Conservation (phyloP, 139 green algal species). For the Chlorella sp. region DNA sequence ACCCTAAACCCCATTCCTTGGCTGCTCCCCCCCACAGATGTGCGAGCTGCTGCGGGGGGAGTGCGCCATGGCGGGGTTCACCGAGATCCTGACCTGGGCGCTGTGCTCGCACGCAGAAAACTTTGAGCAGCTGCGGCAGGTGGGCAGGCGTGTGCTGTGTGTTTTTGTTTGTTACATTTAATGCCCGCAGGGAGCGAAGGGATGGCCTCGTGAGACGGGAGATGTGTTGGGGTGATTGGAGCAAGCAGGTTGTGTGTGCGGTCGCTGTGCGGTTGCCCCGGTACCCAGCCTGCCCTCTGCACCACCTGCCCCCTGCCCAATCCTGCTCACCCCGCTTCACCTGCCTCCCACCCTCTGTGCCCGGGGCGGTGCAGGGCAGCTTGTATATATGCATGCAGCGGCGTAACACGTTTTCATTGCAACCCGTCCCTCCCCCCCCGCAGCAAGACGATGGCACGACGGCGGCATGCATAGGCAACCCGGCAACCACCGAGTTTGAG, state of each 20-base stretch:
- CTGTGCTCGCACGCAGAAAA: slow-evolving; percentile 92
- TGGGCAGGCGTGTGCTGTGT: background rate
- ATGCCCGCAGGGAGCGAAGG: too few relatives aligned
- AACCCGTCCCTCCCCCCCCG: too few relatives aligned
- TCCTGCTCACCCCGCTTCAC: background rate
- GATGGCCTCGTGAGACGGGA: too few relatives aligned
- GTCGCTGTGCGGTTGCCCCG: too few relatives aligned
- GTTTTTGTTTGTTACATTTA: too few relatives aligned
- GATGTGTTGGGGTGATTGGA: too few relatives aligned
- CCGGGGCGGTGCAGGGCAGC: too few relatives aligned
- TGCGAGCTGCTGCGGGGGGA: slow-evolving; percentile 35
- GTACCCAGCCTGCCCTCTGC: too few relatives aligned
- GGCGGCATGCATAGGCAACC: slow-evolving; percentile 94
- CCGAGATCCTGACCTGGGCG: slow-evolving; percentile 86
- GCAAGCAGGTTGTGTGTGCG: too few relatives aligned
- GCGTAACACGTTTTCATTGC: too few relatives aligned
- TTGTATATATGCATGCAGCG: too few relatives aligned
- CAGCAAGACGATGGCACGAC: slow-evolving; percentile 68
- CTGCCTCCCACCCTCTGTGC: too few relatives aligned
- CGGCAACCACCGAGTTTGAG: slow-evolving; percentile 94
- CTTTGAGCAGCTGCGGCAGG: slow-evolving; percentile 78
- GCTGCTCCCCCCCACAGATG: background rate
- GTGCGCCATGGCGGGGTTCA: slow-evolving; percentile 67
- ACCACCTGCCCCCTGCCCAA: background rate
- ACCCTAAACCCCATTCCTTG: background rate